A percentile compares a stretch with the other conserved stretches of the same genome.
phyloP scores from a whole-genome alignment of 257 asterid genomes.

The Parsonsia alboflavescens region DNA sequence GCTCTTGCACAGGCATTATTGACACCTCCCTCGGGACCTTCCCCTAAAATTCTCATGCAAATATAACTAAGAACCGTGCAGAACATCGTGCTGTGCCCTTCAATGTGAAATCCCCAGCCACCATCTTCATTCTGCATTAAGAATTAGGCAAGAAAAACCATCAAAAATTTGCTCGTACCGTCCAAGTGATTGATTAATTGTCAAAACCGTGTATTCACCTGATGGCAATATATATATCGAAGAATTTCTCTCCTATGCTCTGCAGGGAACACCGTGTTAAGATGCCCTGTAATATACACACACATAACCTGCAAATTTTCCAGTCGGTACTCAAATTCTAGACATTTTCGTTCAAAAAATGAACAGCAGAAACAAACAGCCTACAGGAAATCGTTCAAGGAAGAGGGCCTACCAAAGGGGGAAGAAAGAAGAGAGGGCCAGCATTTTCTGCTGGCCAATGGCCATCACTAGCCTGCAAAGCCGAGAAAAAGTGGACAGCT shows the following conservation, averaged over 20 bases:
- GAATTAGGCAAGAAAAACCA: background rate
- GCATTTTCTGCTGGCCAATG: constrained; percentile 94
- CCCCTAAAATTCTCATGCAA: constrained; percentile 36
- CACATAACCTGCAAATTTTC: constrained; percentile 26
- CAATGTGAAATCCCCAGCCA: constrained; percentile 53
- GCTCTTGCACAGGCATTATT: constrained; percentile 26
- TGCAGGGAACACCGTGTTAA: constrained; percentile 23
- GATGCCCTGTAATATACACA: constrained; percentile 30
- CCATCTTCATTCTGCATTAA: constrained; percentile 43
- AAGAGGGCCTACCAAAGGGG: constrained; percentile 57
- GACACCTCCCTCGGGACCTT: constrained; percentile 27
- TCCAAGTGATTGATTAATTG: background rate
- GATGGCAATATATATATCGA: constrained; percentile 33
- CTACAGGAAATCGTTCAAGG: background rate
- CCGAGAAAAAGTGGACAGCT: constrained; percentile 62
- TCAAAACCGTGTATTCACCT: constrained; percentile 11
- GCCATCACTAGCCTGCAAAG: constrained; percentile 82
- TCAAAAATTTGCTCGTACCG: background rate
- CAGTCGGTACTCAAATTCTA: background rate
- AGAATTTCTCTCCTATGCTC: constrained; percentile 31
- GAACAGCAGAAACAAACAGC: background rate
- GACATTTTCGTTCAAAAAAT: background rate
- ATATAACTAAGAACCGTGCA: constrained; percentile 34
- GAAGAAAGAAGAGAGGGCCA: constrained; percentile 81
- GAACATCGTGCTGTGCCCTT: constrained; percentile 47